Evolutionary conservation across 176 grass and related monocot species (phyloP), one percentile per base, ranked within the genome.

Genomic region (Oryza rufipogon): DNA sequence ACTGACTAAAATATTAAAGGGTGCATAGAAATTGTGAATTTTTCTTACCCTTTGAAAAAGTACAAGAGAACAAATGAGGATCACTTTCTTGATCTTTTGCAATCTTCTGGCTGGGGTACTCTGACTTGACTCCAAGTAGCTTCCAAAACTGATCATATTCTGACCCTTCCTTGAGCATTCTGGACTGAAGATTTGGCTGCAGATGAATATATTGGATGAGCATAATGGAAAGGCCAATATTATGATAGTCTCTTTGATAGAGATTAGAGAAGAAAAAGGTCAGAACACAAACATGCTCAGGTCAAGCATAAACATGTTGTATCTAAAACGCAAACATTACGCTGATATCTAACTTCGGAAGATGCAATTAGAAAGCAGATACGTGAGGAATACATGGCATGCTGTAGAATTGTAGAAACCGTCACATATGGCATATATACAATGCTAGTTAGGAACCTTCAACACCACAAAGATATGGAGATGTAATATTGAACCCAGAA

Each of bases 81-180:
- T 99, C 96, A 79, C 84, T 92, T 88, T 99, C 96, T 85, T 84
- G 89, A 76, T 99, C 89, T 77, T 84, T 96, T 5, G 65, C 86
- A 42, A 99, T 88, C 83, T 92, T 99, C 73, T 99, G 96, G 85
- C 93, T 90, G 12, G 91, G 68, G 77, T 96, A 96, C 85, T 99
- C 93, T 65, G 93, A 94, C 89, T 96, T 99, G 38, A 94, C 88
- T 64, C 96, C 91, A 60, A 99, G 83, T 65, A 92, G 79, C 87
- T 87, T 93, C 96, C 96, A 99, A 87, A 96, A 99, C 46, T 94
- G 96, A 68, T 99, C 96, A 47, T 86, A 93, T 86, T 99, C 96
- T 80, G 93, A 91, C 76, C 96, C 96, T 88, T 99, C 96, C 65
- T 93, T 99, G 73, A 96, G 96, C 76, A 94, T 81, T 93, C 85